Conservation (phyloP, 352 stramenopile genomes). For the Pythium monospermum region DNA sequence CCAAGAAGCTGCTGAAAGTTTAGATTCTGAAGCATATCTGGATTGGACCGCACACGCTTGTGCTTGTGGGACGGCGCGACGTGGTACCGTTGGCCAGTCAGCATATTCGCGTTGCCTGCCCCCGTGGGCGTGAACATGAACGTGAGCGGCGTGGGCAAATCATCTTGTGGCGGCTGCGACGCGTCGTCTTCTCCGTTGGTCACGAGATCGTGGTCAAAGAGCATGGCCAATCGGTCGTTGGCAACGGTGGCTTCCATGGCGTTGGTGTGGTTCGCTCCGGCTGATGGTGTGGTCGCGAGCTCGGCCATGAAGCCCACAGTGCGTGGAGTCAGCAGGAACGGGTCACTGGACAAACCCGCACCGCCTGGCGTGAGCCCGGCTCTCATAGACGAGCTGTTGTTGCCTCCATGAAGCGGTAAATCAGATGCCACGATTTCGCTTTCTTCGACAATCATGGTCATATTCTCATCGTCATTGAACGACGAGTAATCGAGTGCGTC, state of each 20-base stretch:
- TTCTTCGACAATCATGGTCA: constrained; percentile 18
- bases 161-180: constrained; percentile 8
- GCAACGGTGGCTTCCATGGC: neutral
- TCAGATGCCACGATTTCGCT: constrained; percentile 10
- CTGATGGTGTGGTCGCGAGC: constrained; percentile 4
- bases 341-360: neutral
- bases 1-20: constrained; percentile 22
- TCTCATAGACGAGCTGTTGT: neutral
- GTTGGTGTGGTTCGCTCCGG: neutral
- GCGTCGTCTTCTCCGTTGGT: constrained; percentile 9
- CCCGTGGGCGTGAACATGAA: constrained; percentile 22
- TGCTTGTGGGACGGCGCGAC: constrained; percentile 23
- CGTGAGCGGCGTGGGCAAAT: constrained; percentile 22
- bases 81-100: constrained; percentile 16
- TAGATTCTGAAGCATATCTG: constrained; percentile 24
- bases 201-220: constrained; percentile 30
- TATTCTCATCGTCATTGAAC: constrained; percentile 20
- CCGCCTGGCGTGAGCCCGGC: constrained; percentile 11
- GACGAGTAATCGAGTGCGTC: constrained; percentile 15
- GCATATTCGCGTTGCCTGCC: neutral
- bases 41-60: constrained; percentile 29
- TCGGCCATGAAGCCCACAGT: constrained; percentile 23
- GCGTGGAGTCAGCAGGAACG: constrained; percentile 23
- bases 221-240: constrained; percentile 8
- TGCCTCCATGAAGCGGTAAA: neutral